These are phyloP conservation scores for Urostyla sp. DNA, from an alignment of 73 alveolate genomes.

Conservation along the genomic window DNA sequence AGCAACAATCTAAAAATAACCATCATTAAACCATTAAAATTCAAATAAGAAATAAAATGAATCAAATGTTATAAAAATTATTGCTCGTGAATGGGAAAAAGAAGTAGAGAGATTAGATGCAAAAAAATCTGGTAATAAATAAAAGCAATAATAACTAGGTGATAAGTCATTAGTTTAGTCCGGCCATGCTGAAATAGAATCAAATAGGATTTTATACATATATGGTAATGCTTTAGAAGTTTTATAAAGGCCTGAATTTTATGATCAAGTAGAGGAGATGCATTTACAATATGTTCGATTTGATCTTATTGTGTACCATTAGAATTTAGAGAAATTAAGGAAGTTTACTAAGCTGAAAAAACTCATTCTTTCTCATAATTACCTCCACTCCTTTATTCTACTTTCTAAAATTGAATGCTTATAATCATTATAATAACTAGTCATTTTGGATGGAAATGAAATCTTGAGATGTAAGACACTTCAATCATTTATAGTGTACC, in stretches of 20 bases:
- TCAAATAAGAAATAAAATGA: conserved; percentile 12
- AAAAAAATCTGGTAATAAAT: conserved; percentile 25
- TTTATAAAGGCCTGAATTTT: conserved; percentile 83
- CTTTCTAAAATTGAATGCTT: conserved; percentile 85
- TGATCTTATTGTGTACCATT: conserved; percentile 84
- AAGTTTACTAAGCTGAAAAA: conserved; percentile 82
- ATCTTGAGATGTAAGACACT: conserved; percentile 64
- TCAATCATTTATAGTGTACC: conserved; percentile 86
- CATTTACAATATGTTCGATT: conserved; percentile 85
- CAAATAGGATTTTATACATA: conserved; percentile 82
- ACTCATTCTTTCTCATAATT: conserved; percentile 77
- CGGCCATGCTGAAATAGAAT: conserved; percentile 97
- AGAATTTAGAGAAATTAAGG: conserved; percentile 77
- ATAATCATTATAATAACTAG: conserved; percentile 32
- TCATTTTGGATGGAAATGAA: conserved; percentile 85
- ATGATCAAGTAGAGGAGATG: conserved; percentile 83
- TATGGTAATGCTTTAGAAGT: conserved; percentile 95
- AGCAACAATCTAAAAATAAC: conserved; percentile 1
- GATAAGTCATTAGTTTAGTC: conserved; percentile 68
- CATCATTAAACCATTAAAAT: too few species aligned
- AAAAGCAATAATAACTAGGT: conserved; percentile 14
- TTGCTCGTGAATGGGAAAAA: conserved; percentile 67
- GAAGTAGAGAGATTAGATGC: conserved; percentile 66
- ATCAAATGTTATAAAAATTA: conserved; percentile 57
- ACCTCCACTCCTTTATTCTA: conserved; percentile 81